A percentile compares a stretch with the other conserved stretches of the same genome.
phyloP scores from a whole-genome alignment of 805 yeast species.

The Ogataea paradorogensis region DNA sequence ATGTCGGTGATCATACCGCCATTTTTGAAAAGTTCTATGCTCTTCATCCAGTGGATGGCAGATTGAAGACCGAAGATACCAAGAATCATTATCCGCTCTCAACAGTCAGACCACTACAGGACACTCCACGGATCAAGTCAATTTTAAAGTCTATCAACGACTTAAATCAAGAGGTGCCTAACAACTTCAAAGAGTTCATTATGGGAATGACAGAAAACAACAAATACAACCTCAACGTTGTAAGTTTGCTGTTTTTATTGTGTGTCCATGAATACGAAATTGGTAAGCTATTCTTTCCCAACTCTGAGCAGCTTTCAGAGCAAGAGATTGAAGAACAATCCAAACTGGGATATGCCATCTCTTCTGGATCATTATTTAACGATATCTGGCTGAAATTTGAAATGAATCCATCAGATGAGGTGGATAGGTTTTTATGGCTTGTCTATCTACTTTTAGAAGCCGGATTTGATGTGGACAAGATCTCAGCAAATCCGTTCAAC shows the following conservation, averaged over 20 bases:
- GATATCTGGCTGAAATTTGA: slow-evolving; percentile 67
- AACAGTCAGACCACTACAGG: slow-evolving; percentile 79
- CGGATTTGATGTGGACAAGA: slow-evolving; percentile 48
- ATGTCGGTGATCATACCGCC: slow-evolving; percentile 52
- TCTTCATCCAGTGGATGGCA: slow-evolving; percentile 17
- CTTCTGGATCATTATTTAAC: slow-evolving; percentile 51
- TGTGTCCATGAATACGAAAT: slow-evolving; percentile 53
- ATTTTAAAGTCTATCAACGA: slow-evolving; percentile 87
- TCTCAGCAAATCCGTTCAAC: slow-evolving; percentile 33
- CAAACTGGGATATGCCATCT: slow-evolving; percentile 3
- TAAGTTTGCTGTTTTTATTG: slow-evolving; percentile 71
- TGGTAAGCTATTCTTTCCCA: slow-evolving; percentile 29
- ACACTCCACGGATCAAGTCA: slow-evolving; percentile 89
- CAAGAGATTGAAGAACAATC: too few species aligned
- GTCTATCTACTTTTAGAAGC: slow-evolving; percentile 80
- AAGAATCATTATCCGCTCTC: slow-evolving; percentile 34
- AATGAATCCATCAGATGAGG: slow-evolving; percentile 63
- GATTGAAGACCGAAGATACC: slow-evolving; percentile 20
- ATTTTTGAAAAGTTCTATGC: slow-evolving; percentile 27
- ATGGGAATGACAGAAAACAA: slow-evolving; percentile 16
- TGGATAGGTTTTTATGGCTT: slow-evolving; percentile 77
- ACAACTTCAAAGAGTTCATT: slow-evolving; percentile 44
- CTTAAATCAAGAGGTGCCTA: slow-evolving; percentile 49
- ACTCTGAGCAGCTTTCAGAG: slow-evolving; percentile 7
- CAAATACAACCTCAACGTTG: slow-evolving; percentile 47